These are phyloP conservation scores for Sanghuangporus sanghuang DNA, from an alignment of 1,284 basidiomycete species.

Conservation along the genomic window DNA sequence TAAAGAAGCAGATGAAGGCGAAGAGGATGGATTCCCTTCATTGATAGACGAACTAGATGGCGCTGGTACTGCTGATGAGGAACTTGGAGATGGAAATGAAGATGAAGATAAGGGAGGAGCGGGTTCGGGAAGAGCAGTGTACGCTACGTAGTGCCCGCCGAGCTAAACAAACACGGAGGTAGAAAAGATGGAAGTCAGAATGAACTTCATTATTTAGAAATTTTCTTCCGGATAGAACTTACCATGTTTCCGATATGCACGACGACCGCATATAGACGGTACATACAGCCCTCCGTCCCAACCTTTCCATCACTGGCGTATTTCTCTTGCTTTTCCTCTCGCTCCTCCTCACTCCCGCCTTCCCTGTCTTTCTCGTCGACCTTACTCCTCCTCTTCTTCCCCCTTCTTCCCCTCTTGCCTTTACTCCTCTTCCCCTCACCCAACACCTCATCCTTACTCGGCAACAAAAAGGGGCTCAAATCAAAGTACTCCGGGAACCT, in stretches of 20 bases:
- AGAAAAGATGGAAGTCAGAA: neutral
- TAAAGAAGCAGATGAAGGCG: neutral
- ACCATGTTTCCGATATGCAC: conserved; percentile 92
- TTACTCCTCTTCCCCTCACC: conserved; percentile 62
- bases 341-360: neutral
- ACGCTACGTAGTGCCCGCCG: conserved; percentile 82
- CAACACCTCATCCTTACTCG: conserved; percentile 68
- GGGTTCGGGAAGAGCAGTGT: conserved; percentile 54
- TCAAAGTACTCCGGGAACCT: conserved; percentile 86
- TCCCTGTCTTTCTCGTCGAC: conserved; percentile 24
- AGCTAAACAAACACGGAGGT: conserved; percentile 36
- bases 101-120: neutral
- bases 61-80: neutral
- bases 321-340: conserved; percentile 23
- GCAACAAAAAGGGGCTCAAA: conserved; percentile 81
- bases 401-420: conserved; percentile 43
- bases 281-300: conserved; percentile 51
- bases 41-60: neutral
- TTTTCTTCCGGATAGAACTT: conserved; percentile 20
- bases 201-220: neutral
- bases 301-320: conserved; percentile 10
- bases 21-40: neutral
- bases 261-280: conserved; percentile 78
- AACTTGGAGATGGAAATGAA: neutral
- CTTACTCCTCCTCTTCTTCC: conserved; percentile 25